Evolutionary conservation across 257 asterid species (phyloP), one percentile per base, ranked within the genome.

Genomic region (Paulownia fortunei): DNA sequence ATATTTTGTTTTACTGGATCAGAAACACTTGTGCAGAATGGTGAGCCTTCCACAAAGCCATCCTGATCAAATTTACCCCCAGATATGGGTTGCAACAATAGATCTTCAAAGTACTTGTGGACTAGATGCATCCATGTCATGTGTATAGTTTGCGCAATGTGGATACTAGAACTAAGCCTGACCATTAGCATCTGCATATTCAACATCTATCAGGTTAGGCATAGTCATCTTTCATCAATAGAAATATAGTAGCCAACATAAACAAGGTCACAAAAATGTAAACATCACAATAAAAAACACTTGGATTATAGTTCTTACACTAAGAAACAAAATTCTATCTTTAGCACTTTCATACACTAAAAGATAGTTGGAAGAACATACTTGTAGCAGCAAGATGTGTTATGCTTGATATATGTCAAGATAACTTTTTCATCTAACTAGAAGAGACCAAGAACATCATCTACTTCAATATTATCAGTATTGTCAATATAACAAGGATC

Each of bases 31-130:
- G 86, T 80, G 87, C 86, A 78, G 82, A 96, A 92, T 13, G 98
- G 99, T 0, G 96, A 89, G 77, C 85, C 98, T 81, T 93, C 97
- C 51, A 90, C 82, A 67, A 79, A 76, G 84, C 80, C 87, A 76
- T 80, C 81, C 23, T 34, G 78, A 39, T 81, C 87, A 59, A 81
- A 76, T 76, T 85, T 80, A 26, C 19, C 77, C 36, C 79, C 84
- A 19, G 77, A 72, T 76, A 96, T 66, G 18, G 97, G 92, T 79
- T 79, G 90, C 74, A 79, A 73, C 12, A 93, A 65, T 63, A 89
- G 83, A 84, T 89, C 92, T 74, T 83, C 88, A 80, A 96, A 96
- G 90, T 89, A 77, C 74, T 83, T 69, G 42, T 86, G 90, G 85
- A 93, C 67, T 55, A 90, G 86, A 81, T 79, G 84, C 74, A 93